Evolutionary conservation across 1,139 yeast species (phyloP).

Genomic region (Diutina sp.): DNA sequence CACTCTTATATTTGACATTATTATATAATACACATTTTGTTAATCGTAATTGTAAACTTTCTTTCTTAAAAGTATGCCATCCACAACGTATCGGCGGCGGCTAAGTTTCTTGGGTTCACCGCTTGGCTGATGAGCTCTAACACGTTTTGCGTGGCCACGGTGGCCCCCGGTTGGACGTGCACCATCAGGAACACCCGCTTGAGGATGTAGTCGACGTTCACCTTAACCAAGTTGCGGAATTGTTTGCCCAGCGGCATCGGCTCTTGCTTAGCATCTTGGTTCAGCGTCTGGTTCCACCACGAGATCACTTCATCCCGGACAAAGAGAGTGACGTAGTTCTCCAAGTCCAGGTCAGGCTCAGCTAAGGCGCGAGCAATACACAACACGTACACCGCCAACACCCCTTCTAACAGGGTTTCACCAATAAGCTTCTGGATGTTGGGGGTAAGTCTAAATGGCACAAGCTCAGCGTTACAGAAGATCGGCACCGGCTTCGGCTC

Average conservation of each 20-base stretch:
- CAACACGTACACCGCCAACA: conserved; percentile 75
- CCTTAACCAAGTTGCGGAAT: conserved; percentile 73
- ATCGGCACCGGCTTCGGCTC: conserved; percentile 59
- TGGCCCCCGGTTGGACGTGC: conserved; percentile 60
- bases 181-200: conserved; percentile 62
- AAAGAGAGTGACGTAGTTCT: conserved; percentile 78
- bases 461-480: conserved; percentile 87
- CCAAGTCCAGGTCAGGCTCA: conserved; percentile 84
- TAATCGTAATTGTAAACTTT: neutral
- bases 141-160: conserved; percentile 86
- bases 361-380: conserved; percentile 79
- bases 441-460: conserved; percentile 94
- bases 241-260: conserved; percentile 65
- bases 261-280: conserved; percentile 46
- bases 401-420: conserved; percentile 83
- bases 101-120: conserved; percentile 88
- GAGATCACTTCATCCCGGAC: conserved; percentile 91
- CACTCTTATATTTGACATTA: neutral
- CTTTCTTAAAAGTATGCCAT: conserved; percentile 87
- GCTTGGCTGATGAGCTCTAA: conserved; percentile 90
- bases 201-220: conserved; percentile 77
- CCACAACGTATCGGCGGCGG: conserved; percentile 88
- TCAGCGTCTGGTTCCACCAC: conserved; percentile 60
- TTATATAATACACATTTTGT: neutral
- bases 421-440: conserved; percentile 91